Evolutionary conservation across 2,329 filamentous ascomycete species (phyloP).

Genomic region (Dactylonectria estremocensis): DNA sequence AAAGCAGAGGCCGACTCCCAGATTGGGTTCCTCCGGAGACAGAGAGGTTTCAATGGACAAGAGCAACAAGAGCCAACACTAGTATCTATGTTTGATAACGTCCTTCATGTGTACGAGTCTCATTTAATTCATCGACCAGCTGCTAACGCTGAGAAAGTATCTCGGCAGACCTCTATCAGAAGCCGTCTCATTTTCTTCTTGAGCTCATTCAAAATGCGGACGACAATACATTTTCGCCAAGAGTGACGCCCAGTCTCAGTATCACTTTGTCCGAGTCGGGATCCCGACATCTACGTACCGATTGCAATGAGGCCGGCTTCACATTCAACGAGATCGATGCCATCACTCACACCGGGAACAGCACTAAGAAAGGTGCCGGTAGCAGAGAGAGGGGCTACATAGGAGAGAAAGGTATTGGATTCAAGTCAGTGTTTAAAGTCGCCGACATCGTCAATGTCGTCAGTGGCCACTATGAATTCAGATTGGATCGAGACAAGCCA

Average conservation of each 20-base stretch:
- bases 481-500: constrained; percentile 47
- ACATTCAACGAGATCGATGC: constrained; percentile 5
- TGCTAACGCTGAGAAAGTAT: neutral
- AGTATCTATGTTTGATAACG: neutral
- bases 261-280: neutral
- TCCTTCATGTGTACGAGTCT: neutral
- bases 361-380: constrained; percentile 4
- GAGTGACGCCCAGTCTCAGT: constrained; percentile 1
- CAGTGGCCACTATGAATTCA: constrained; percentile 51
- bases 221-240: constrained; percentile 5
- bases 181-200: constrained; percentile 11
- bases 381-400: constrained; percentile 42
- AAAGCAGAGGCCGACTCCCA: neutral
- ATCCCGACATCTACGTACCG: constrained; percentile 4
- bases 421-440: constrained; percentile 54
- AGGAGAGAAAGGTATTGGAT: constrained; percentile 55
- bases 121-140: neutral
- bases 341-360: neutral
- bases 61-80: neutral
- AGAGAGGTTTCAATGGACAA: neutral
- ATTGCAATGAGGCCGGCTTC: constrained; percentile 25
- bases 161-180: constrained; percentile 14
- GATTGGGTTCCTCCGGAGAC: neutral
- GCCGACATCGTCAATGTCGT: constrained; percentile 49
- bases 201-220: constrained; percentile 27